Percentiles rank a stretch among this genome's conserved stretches.
Conservation (phyloP, 257 asterid genomes). For the Salvia miltiorrhiza region DNA sequence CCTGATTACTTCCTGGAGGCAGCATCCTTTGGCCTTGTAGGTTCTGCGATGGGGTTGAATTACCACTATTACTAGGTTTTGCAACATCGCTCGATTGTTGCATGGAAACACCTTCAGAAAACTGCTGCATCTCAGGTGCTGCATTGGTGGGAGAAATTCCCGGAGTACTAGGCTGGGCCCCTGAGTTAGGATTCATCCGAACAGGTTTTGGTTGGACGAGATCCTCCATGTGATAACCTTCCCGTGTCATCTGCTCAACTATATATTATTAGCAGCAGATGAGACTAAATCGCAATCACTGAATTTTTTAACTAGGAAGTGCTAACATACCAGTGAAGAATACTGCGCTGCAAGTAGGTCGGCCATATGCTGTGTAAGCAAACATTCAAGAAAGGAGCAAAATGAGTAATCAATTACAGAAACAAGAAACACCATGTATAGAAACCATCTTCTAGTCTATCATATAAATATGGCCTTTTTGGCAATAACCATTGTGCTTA, state of each 20-base stretch:
- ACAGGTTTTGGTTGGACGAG: conserved; percentile 61
- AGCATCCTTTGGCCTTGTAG: conserved; percentile 56
- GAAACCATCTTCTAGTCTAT: background rate
- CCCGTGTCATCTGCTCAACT: conserved; percentile 65
- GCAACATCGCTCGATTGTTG: conserved; percentile 45
- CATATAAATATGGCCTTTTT: background rate
- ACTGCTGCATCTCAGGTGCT: conserved; percentile 62
- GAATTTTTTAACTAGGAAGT: background rate
- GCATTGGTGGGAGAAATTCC: conserved; percentile 41
- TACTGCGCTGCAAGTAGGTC: conserved; percentile 90
- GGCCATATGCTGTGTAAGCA: conserved; percentile 78
- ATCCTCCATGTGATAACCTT: conserved; percentile 73
- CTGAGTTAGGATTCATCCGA: conserved; percentile 37
- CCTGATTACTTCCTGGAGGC: conserved; percentile 63
- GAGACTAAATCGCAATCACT: background rate
- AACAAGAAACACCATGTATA: background rate
- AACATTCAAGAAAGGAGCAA: background rate
- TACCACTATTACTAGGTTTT: conserved; percentile 48
- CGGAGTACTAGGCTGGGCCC: conserved; percentile 39
- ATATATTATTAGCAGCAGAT: conserved; percentile 4
- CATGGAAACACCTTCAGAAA: conserved; percentile 56
- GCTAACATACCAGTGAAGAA: conserved; percentile 60
- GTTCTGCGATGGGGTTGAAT: conserved; percentile 46
- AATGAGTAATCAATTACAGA: conserved; percentile 6
- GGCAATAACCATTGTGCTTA: background rate